Percentiles rank a stretch among this genome's conserved stretches.
These are phyloP conservation scores for Rhizophagus prolifer DNA, from an alignment of 192 early-diverging fungal genomes.

Conservation along the genomic window DNA sequence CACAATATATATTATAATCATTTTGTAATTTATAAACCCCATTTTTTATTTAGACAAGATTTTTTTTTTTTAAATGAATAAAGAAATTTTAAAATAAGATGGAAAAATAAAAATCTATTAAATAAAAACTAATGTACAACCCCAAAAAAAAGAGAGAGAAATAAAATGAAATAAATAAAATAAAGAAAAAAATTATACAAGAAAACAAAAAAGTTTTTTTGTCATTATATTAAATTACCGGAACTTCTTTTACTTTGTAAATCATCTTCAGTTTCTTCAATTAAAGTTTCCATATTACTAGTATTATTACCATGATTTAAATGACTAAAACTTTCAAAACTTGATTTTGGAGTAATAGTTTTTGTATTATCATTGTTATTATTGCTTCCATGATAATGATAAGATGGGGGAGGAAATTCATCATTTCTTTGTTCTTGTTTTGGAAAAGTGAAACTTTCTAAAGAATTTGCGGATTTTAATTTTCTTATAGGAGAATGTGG, in stretches of 20 bases:
- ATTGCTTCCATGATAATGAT: not conserved
- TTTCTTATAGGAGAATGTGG: not conserved
- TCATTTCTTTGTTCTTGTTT: not conserved
- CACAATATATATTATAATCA: too few species aligned
- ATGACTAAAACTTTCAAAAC: not conserved
- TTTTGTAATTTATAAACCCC: too few species aligned
- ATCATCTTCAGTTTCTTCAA: not conserved
- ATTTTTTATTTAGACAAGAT: too few species aligned
- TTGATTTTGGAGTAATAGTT: not conserved
- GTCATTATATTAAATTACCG: not conserved
- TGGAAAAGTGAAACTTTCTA: not conserved
- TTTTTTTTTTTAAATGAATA: too few species aligned
- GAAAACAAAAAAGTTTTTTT: not conserved
- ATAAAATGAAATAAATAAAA: not conserved
- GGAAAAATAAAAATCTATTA: not conserved
- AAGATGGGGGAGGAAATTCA: not conserved
- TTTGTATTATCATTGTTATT: not conserved
- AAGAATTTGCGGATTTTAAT: not conserved
- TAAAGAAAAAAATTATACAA: not conserved
- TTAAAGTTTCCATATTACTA: not conserved
- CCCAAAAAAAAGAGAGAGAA: not conserved
- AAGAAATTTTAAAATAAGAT: too few species aligned
- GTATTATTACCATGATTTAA: not conserved
- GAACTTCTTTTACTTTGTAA: not conserved
- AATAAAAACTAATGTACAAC: not conserved